phyloP scores from a whole-genome alignment of 2,329 filamentous ascomycete species.

The Colletotrichum higginsianum region DNA sequence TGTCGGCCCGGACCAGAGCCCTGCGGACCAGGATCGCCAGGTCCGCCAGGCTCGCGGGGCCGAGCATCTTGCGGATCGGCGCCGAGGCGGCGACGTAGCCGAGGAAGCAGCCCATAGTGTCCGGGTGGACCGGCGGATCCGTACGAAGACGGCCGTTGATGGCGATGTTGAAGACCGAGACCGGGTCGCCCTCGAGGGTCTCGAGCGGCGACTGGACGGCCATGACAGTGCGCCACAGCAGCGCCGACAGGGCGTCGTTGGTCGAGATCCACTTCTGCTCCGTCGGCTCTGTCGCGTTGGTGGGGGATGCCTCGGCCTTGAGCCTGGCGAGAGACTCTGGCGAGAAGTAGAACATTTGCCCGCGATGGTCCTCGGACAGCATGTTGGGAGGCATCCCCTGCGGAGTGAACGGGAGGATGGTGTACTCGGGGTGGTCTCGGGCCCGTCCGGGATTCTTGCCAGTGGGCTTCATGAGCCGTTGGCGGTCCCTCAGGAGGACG shows the following conservation, averaged over 20 bases:
- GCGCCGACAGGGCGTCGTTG: slow-evolving; percentile 39
- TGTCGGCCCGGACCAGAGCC: slow-evolving; percentile 49
- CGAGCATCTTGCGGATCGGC: slow-evolving; percentile 50
- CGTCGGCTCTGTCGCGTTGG: slow-evolving; percentile 46
- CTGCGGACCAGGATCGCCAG: slow-evolving; percentile 53
- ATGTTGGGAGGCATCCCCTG: slow-evolving; percentile 51
- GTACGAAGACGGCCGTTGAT: slow-evolving; percentile 55
- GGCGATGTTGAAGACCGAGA: slow-evolving; percentile 56
- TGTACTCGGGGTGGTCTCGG: slow-evolving; percentile 52
- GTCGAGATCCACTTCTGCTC: slow-evolving; percentile 48
- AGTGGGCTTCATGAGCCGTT: slow-evolving; percentile 48
- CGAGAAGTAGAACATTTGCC: slow-evolving; percentile 52
- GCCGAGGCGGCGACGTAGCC: slow-evolving; percentile 52
- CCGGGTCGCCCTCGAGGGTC: slow-evolving; percentile 46
- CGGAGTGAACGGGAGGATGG: slow-evolving; percentile 49
- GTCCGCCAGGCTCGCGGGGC: slow-evolving; percentile 49
- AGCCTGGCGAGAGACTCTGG: slow-evolving; percentile 48
- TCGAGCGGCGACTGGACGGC: slow-evolving; percentile 35
- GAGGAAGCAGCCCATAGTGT: slow-evolving; percentile 56
- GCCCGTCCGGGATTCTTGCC: slow-evolving; percentile 47
- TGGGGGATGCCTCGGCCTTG: slow-evolving; percentile 51
- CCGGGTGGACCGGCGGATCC: slow-evolving; percentile 51
- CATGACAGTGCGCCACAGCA: slow-evolving; percentile 40
- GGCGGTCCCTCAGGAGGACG: slow-evolving; percentile 49
- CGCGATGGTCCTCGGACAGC: slow-evolving; percentile 49